Percentiles rank a stretch among this genome's conserved stretches.
phyloP scores from a whole-genome alignment of 176 grass and related monocot genomes.

The Juncus inflexus region DNA sequence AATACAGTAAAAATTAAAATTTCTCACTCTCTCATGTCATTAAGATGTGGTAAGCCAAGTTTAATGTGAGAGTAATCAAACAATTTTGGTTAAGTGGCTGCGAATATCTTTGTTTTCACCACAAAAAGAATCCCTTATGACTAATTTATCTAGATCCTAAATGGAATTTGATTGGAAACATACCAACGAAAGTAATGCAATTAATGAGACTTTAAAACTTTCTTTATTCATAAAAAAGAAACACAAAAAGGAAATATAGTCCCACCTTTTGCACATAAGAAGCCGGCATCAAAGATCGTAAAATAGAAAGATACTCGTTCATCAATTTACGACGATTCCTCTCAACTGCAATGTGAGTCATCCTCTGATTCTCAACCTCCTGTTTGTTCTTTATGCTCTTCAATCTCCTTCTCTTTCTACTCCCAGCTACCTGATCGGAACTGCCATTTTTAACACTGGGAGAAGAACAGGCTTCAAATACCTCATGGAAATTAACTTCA shows the following conservation, averaged over 20 bases:
- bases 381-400: constrained; percentile 67
- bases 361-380: constrained; percentile 83
- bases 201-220: too few species aligned
- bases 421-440: background rate
- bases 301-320: constrained; percentile 75
- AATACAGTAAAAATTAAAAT: too few species aligned
- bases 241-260: constrained; percentile 5
- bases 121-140: too few species aligned
- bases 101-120: too few species aligned
- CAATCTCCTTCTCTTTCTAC: constrained; percentile 54
- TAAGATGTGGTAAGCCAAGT: too few species aligned
- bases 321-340: constrained; percentile 77
- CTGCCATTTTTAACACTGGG: constrained; percentile 17
- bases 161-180: too few species aligned
- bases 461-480: constrained; percentile 19
- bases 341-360: constrained; percentile 93
- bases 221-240: background rate
- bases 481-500: background rate
- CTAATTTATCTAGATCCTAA: too few species aligned
- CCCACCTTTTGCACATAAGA: constrained; percentile 74
- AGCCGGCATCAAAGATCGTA: constrained; percentile 74
- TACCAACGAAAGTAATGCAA: too few species aligned
- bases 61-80: too few species aligned
- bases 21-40: too few species aligned
- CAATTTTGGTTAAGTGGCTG: too few species aligned